These are phyloP conservation scores for Rutidosis leptorrhynchoides DNA, from an alignment of 129 eudicot genomes.

Conservation along the genomic window DNA sequence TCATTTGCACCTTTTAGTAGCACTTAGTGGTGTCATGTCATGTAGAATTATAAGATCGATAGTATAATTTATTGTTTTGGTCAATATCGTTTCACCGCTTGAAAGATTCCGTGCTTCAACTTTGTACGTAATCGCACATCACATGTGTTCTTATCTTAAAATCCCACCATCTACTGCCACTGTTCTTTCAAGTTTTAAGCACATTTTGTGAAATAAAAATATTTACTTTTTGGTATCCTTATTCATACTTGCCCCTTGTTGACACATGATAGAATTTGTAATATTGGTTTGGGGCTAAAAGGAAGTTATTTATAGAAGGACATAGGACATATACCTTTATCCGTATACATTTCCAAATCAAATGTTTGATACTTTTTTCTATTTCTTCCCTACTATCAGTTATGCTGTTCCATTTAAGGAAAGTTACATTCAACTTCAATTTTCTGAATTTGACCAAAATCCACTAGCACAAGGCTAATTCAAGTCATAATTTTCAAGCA, in stretches of 20 bases:
- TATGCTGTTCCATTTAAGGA: constrained; percentile 3
- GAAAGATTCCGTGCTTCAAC: constrained; percentile 7
- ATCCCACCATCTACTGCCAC: constrained; percentile 1
- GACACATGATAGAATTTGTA: neutral
- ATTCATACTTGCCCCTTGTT: neutral
- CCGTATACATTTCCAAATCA: neutral
- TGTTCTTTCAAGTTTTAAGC: neutral
- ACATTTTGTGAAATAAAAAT: neutral
- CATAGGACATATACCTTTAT: neutral
- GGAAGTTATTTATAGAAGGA: constrained; percentile 3
- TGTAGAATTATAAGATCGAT: neutral
- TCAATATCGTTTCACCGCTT: neutral
- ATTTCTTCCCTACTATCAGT: neutral
- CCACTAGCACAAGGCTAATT: neutral
- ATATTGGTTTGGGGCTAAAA: constrained; percentile 9
- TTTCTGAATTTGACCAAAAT: neutral
- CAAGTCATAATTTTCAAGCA: neutral
- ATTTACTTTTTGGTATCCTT: constrained; percentile 5
- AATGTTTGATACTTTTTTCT: neutral
- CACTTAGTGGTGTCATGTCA: neutral
- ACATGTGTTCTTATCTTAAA: constrained; percentile 8
- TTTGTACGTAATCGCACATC: constrained; percentile 14
- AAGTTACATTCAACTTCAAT: neutral
- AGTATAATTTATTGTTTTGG: constrained; percentile 13
- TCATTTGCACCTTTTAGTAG: constrained; percentile 9